These are phyloP conservation scores for Verticillium longisporum DNA, from an alignment of 2,329 filamentous ascomycete genomes.

Conservation along the genomic window DNA sequence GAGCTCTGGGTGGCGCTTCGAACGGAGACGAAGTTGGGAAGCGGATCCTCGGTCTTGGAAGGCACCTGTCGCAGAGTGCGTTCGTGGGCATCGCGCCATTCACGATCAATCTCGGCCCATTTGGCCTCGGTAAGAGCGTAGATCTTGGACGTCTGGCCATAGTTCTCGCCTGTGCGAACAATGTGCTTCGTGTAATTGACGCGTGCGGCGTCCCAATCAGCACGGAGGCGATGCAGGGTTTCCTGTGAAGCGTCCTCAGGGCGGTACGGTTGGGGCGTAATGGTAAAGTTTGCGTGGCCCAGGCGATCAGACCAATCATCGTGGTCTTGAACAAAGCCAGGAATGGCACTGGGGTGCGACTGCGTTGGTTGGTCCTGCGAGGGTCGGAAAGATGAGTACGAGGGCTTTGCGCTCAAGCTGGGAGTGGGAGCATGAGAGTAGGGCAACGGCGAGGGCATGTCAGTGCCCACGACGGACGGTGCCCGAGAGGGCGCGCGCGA, in stretches of 20 bases:
- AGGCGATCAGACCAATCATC: constrained; percentile 82
- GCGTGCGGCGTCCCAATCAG: constrained; percentile 77
- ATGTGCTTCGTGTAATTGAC: constrained; percentile 86
- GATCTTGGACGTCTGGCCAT: constrained; percentile 82
- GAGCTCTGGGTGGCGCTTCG: constrained; percentile 21
- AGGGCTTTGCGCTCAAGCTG: constrained; percentile 65
- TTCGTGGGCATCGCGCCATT: constrained; percentile 68
- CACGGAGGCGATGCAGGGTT: constrained; percentile 54
- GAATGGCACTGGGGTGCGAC: constrained; percentile 36
- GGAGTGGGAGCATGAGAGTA: constrained; percentile 31
- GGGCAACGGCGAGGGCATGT: constrained; percentile 70
- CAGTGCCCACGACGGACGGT: constrained; percentile 44
- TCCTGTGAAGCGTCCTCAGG: constrained; percentile 56
- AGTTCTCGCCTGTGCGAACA: constrained; percentile 82
- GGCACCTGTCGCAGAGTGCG: constrained; percentile 49
- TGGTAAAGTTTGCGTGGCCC: constrained; percentile 90
- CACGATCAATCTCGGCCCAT: constrained; percentile 72
- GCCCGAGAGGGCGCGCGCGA: constrained; percentile 38
- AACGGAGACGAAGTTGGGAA: constrained; percentile 9
- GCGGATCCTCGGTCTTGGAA: constrained; percentile 20
- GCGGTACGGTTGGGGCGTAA: constrained; percentile 73
- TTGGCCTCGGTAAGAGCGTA: constrained; percentile 82
- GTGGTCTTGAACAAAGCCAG: constrained; percentile 55
- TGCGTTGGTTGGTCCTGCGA: constrained; percentile 57
- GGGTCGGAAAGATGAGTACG: constrained; percentile 65